Evolutionary conservation across 2,329 filamentous ascomycete species (phyloP).

Genomic region (Leptographium wingfieldii): DNA sequence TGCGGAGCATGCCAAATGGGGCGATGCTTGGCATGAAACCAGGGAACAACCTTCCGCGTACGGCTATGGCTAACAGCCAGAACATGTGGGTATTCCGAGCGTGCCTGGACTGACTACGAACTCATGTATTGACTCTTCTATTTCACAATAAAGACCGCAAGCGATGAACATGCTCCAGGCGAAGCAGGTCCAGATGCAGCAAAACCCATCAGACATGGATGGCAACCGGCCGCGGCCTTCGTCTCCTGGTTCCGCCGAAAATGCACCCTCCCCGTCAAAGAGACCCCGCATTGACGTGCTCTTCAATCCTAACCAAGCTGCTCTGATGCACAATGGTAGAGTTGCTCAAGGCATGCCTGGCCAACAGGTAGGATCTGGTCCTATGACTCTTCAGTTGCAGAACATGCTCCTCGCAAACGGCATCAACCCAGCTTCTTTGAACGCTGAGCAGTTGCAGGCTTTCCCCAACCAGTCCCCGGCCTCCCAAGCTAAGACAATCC

Average conservation of each 20-base stretch:
- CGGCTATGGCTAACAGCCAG: conserved; percentile 68
- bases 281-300: conserved; percentile 65
- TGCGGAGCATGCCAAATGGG: conserved; percentile 53
- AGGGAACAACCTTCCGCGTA: conserved; percentile 53
- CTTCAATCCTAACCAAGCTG: conserved; percentile 58
- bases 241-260: conserved; percentile 73
- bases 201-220: conserved; percentile 78
- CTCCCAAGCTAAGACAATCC: conserved; percentile 70
- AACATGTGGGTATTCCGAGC: conserved; percentile 42
- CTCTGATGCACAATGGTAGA: conserved; percentile 63
- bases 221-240: conserved; percentile 68
- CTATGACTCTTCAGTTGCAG: conserved; percentile 38
- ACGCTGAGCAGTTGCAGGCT: conserved; percentile 60
- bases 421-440: conserved; percentile 64
- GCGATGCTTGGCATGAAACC: conserved; percentile 46
- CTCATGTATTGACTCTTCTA: background rate
- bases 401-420: conserved; percentile 55
- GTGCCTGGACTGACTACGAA: background rate
- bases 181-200: conserved; percentile 62
- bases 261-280: conserved; percentile 86
- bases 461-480: conserved; percentile 40
- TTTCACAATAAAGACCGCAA: conserved; percentile 38
- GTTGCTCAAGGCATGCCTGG: conserved; percentile 57
- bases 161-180: conserved; percentile 62
- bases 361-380: conserved; percentile 49